Percentiles rank a stretch among this genome's conserved stretches.
phyloP scores from a whole-genome alignment of 768 basidiomycete species.

The Lentinula edodes region DNA sequence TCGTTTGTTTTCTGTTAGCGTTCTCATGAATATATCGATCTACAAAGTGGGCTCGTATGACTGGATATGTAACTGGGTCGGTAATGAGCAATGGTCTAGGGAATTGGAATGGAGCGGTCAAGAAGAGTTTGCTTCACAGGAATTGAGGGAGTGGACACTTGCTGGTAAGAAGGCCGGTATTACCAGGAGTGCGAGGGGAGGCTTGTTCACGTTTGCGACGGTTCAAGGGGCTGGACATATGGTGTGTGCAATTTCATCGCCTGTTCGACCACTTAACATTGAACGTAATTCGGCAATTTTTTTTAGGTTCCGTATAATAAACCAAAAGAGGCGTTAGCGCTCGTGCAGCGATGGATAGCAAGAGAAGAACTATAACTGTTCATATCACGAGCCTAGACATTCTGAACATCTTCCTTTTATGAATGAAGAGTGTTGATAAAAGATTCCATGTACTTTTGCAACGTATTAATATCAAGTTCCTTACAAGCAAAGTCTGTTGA shows the following conservation, averaged over 20 bases:
- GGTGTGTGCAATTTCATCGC: constrained; percentile 30
- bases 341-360: constrained; percentile 37
- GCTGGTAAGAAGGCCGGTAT: constrained; percentile 49
- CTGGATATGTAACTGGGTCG: constrained; percentile 58
- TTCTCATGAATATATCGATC: constrained; percentile 33
- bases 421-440: too few relatives aligned
- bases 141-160: constrained; percentile 50
- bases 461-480: too few relatives aligned
- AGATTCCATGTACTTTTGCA: too few relatives aligned
- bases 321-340: constrained; percentile 36
- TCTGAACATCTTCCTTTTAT: not conserved
- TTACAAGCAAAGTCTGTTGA: too few relatives aligned
- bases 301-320: constrained; percentile 49
- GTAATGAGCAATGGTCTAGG: constrained; percentile 58
- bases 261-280: too few relatives aligned
- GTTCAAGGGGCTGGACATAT: constrained; percentile 60
- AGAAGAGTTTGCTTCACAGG: constrained; percentile 34
- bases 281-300: not conserved
- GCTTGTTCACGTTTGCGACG: constrained; percentile 48
- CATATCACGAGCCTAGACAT: not conserved
- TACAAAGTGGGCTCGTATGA: constrained; percentile 41
- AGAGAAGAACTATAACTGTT: constrained; percentile 6
- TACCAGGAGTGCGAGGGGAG: constrained; percentile 45
- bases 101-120: constrained; percentile 57
- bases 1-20: not conserved